Evolutionary conservation across 2,329 filamentous ascomycete genomes (phyloP), one percentile per base, ranked within the genome.

Genomic region (Aureobasidium subglaciale): DNA sequence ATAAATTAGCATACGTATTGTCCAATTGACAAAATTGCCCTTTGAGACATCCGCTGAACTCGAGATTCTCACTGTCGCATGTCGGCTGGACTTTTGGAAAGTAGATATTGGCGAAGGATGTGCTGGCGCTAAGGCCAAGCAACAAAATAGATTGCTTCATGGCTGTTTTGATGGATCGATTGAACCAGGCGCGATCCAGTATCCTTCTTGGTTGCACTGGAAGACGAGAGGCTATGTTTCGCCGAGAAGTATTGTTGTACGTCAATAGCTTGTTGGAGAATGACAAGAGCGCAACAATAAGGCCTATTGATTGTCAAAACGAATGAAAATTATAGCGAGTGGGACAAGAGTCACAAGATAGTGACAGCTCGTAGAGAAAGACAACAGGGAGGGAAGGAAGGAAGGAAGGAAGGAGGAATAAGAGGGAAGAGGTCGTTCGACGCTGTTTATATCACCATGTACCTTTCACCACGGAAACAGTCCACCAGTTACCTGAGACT

Each of bases 31-130:
- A 73, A 52, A 68, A 59, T 60, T 73, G 68, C 41, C 71, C 69
- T 49, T 65, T 67, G 48, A 73, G 61, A 58, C 73, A 76, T 18
- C 56, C 59, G 55, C 46, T 63, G 27, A 45, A 61, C n/a, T 35
- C 62, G 7, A 62, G 29, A 1, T 59, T 30, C 24, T 56, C 59
- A 55, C 62, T 61, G 52, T 72, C 63, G 64, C 76, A 79, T 3
- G 58, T 69, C 20, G 77, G 71, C 46, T 75, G 69, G 8, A 76
- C 72, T 67, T 72, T 72, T 34, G 66, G 64, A 64, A 78, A 77
- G 58, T 74, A 71, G 64, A 79, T 78, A 63, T 78, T 79, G 54
- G 74, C 76, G 8, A 50, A 25, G 11, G 40, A 9, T 16, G 30
- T 13, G 32, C 24, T 40, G 32, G 49, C 48, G 25, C 56, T 34